Evolutionary conservation across 2,329 filamentous ascomycete species (phyloP).

Genomic region (Beauveria bassiana): DNA sequence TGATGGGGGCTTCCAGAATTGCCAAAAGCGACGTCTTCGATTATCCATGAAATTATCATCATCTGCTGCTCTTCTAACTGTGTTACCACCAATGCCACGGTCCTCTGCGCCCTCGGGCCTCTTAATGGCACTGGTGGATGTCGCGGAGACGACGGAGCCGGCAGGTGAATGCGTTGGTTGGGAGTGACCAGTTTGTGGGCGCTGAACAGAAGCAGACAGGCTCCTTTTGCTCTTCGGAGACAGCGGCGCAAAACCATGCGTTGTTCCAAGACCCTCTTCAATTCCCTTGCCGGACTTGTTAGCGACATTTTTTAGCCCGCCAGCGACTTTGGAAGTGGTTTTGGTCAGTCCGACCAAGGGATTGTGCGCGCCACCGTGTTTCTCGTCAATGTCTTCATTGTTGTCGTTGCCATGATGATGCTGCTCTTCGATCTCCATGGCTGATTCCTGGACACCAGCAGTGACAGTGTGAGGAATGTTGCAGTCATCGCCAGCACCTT

Average conservation of each 20-base stretch:
- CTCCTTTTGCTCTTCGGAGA: conserved; percentile 17
- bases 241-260: conserved; percentile 40
- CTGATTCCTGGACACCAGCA: conserved; percentile 35
- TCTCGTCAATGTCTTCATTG: conserved; percentile 15
- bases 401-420: conserved; percentile 16
- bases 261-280: conserved; percentile 45
- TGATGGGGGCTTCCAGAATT: conserved; percentile 57
- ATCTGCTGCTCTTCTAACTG: conserved; percentile 41
- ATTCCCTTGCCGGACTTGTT: conserved; percentile 40
- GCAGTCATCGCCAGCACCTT: conserved; percentile 45
- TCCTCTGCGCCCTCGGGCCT: conserved; percentile 4
- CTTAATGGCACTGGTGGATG: conserved; percentile 25
- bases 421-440: conserved; percentile 14
- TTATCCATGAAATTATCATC: conserved; percentile 43
- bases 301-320: background rate
- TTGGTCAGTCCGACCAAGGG: background rate
- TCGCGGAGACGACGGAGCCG: conserved; percentile 30
- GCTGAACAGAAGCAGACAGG: background rate
- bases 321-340: background rate
- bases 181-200: conserved; percentile 22
- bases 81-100: conserved; percentile 32
- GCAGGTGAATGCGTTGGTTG: conserved; percentile 29
- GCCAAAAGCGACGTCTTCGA: conserved; percentile 44
- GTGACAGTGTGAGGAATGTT: conserved; percentile 45
- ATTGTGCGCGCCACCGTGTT: conserved; percentile 19